Base-by-base conservation (phyloP, 345 rosid genomes). In the Dipteronia dyeriana region DNA sequence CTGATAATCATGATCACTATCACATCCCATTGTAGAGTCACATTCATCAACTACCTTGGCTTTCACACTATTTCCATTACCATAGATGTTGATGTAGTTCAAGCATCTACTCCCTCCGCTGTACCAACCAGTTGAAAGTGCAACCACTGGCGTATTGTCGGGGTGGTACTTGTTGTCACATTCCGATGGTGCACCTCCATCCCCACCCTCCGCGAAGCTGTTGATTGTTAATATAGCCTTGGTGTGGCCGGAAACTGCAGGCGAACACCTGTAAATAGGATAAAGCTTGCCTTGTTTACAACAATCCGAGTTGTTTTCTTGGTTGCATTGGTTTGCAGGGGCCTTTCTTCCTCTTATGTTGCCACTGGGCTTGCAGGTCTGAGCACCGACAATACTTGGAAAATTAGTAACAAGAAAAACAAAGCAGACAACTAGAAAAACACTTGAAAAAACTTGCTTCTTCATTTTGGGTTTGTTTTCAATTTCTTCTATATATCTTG, bases 101-200 rank as follows among this genome's bases (percentile, higher is more conserved):
- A 47, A 59, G 64, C 88, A 85, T 13, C 83, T 25, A 7, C 66
- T 79, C 17, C 23, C 29, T 12, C 64, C 68, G 41, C 63, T 81
- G 78, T 20, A 79, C 87, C 87, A 85, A 31, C 87, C 87, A 0
- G 83, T 82, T 3, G 87, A 85, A 9, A 85, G 34, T 19, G 85
- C 85, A 12, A 75, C 87, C 0, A 80, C 60, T 2, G 71, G 83
- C 0, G 47, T 62, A 9, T 74, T 43, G 25, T 84, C 75, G 0
- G 72, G 66, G 13, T 74, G 82, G 63, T 69, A 79, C 9, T 82
- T 31, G 31, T 74, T 69, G 75, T 82, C 81, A 61, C 87, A 84
- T 70, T 81, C 85, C 7, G 69, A 76, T 22, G 79, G 79, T 2
- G 34, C 79, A 6, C 84, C 82, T 3, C 85, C 82, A 45, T 81